phyloP scores from a whole-genome alignment of 768 basidiomycete species.

The Kwoniella sp. region DNA sequence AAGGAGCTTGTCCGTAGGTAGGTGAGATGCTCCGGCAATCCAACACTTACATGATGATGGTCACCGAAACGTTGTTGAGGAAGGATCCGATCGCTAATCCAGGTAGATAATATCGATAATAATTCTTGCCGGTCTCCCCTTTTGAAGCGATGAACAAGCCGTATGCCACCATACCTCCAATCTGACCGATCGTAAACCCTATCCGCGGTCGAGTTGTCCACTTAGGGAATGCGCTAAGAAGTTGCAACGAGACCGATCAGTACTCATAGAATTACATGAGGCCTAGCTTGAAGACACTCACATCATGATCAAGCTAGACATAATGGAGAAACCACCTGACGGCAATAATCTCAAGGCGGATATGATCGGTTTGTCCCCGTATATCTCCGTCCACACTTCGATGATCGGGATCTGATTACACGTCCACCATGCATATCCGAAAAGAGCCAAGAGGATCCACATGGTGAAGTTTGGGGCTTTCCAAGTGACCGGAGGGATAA shows the following conservation, averaged over 20 bases:
- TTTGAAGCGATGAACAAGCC: background rate
- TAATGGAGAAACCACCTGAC: conserved; percentile 5
- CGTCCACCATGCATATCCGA: conserved; percentile 37
- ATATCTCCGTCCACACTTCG: background rate
- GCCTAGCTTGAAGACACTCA: conserved; percentile 8
- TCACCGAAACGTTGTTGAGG: background rate
- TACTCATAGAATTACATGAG: conserved; percentile 58
- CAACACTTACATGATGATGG: conserved; percentile 2
- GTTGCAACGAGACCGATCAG: conserved; percentile 64
- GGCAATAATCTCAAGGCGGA: conserved; percentile 1
- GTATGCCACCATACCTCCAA: background rate
- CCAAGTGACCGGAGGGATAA: conserved; percentile 46
- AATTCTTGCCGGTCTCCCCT: background rate
- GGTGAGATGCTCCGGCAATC: background rate
- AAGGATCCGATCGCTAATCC: background rate
- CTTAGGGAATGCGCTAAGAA: conserved; percentile 57
- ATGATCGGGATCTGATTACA: conserved; percentile 15
- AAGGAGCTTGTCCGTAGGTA: too few species aligned
- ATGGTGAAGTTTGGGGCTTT: conserved; percentile 42
- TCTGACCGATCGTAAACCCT: conserved; percentile 27
- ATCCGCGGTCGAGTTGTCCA: conserved; percentile 15
- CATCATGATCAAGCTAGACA: conserved; percentile 6
- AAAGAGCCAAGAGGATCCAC: conserved; percentile 36
- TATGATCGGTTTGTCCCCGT: background rate
- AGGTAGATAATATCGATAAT: background rate